Conservation (phyloP, 306 rosid genomes). For the Castanopsis chinensis region DNA sequence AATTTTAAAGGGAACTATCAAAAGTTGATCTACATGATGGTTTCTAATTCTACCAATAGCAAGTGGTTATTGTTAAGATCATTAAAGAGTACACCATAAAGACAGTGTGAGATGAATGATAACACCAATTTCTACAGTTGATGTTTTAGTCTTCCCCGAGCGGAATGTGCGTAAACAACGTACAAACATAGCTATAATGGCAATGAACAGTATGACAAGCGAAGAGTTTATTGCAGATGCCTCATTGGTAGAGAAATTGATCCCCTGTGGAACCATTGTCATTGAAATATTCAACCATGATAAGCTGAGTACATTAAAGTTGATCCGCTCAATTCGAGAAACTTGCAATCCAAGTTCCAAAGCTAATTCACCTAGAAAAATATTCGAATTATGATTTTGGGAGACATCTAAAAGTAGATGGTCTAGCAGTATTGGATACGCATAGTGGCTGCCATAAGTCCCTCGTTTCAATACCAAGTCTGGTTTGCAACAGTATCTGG, state of each 20-base stretch:
- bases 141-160: conserved; percentile 45
- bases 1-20: conserved; percentile 6
- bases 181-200: conserved; percentile 48
- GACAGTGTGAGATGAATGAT: background rate
- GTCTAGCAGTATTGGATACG: conserved; percentile 87
- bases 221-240: conserved; percentile 71
- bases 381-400: conserved; percentile 56
- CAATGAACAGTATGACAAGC: conserved; percentile 63
- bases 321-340: conserved; percentile 69
- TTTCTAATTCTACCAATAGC: conserved; percentile 4
- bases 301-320: conserved; percentile 63
- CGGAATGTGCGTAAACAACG: conserved; percentile 51
- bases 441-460: conserved; percentile 64
- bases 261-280: conserved; percentile 79
- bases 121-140: conserved; percentile 56
- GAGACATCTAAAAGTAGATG: conserved; percentile 84
- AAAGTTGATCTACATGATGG: background rate
- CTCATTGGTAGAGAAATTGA: conserved; percentile 63
- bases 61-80: conserved; percentile 3
- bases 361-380: conserved; percentile 67
- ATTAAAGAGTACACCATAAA: background rate
- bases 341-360: conserved; percentile 52
- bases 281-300: conserved; percentile 75
- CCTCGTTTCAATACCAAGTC: conserved; percentile 73
- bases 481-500: conserved; percentile 72